Conservation (phyloP, 2,329 filamentous ascomycete genomes). For the Tolypocladium cylindrosporum region DNA sequence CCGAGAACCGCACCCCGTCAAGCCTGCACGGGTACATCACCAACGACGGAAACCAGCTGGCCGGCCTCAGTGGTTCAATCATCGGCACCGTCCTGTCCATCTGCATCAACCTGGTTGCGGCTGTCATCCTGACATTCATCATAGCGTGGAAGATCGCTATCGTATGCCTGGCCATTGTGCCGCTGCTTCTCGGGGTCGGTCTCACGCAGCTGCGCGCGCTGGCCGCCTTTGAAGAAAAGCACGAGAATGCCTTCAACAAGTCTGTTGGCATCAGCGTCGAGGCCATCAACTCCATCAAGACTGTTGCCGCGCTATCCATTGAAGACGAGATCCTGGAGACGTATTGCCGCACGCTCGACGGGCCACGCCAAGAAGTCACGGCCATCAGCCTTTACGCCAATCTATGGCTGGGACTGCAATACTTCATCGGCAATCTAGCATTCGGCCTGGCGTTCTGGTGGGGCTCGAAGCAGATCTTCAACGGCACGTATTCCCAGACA, state of each 20-base stretch:
- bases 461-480: slow-evolving; percentile 51
- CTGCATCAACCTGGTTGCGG: slow-evolving; percentile 50
- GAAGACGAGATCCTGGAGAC: slow-evolving; percentile 21
- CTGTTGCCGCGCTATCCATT: slow-evolving; percentile 39
- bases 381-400: slow-evolving; percentile 20
- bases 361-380: slow-evolving; percentile 30
- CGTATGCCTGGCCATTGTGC: slow-evolving; percentile 54
- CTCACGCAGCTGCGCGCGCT: slow-evolving; percentile 53
- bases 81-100: slow-evolving; percentile 56
- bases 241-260: slow-evolving; percentile 48
- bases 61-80: slow-evolving; percentile 54
- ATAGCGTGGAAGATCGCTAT: slow-evolving; percentile 63
- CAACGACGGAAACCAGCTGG: slow-evolving; percentile 51
- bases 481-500: slow-evolving; percentile 43
- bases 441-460: slow-evolving; percentile 58
- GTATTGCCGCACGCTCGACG: slow-evolving; percentile 24
- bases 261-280: slow-evolving; percentile 54
- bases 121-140: slow-evolving; percentile 54
- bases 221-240: slow-evolving; percentile 44
- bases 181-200: slow-evolving; percentile 53
- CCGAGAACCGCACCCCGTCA: slow-evolving; percentile 42
- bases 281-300: slow-evolving; percentile 50
- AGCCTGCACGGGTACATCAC: slow-evolving; percentile 51
- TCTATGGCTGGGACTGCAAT: slow-evolving; percentile 36
- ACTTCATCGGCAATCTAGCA: slow-evolving; percentile 42